Evolutionary conservation across 352 stramenopile genomes (phyloP).

Genomic region (Phytophthora hybrid): DNA sequence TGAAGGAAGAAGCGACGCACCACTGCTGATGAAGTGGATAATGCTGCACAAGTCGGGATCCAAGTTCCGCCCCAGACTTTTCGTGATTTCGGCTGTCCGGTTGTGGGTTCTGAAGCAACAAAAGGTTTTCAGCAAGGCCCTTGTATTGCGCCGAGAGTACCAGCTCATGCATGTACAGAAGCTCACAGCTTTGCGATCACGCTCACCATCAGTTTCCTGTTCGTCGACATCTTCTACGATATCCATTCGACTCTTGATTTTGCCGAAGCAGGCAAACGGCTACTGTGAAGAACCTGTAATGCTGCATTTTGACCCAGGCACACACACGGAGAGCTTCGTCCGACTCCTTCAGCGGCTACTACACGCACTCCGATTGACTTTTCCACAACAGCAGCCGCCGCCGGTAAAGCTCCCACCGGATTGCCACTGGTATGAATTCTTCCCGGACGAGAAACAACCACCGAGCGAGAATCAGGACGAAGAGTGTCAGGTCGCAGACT

Average conservation of each 20-base stretch:
- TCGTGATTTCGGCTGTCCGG: constrained; percentile 67
- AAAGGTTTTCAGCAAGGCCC: constrained; percentile 47
- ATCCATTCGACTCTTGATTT: constrained; percentile 46
- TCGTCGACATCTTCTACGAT: constrained; percentile 27
- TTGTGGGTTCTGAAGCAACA: constrained; percentile 62
- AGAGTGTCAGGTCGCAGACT: constrained; percentile 9
- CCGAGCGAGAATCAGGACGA: constrained; percentile 21
- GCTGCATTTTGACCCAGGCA: constrained; percentile 68
- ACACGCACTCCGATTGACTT: constrained; percentile 54
- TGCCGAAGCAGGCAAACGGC: constrained; percentile 10
- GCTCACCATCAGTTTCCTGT: constrained; percentile 1
- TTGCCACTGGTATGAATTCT: constrained; percentile 69
- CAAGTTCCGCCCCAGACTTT: constrained; percentile 55
- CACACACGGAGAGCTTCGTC: constrained; percentile 62
- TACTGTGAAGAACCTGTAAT: constrained; percentile 16
- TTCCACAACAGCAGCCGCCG: constrained; percentile 48
- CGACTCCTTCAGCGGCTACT: constrained; percentile 64
- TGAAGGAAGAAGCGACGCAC: constrained; percentile 48
- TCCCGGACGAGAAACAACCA: constrained; percentile 19
- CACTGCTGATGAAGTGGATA: constrained; percentile 72
- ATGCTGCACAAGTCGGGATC: constrained; percentile 50
- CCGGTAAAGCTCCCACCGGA: constrained; percentile 42
- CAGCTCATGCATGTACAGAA: constrained; percentile 58
- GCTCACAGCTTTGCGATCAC: constrained; percentile 44
- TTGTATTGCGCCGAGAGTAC: constrained; percentile 46